Conservation (phyloP, 768 basidiomycete species). For the Holtermannia corniformis region DNA sequence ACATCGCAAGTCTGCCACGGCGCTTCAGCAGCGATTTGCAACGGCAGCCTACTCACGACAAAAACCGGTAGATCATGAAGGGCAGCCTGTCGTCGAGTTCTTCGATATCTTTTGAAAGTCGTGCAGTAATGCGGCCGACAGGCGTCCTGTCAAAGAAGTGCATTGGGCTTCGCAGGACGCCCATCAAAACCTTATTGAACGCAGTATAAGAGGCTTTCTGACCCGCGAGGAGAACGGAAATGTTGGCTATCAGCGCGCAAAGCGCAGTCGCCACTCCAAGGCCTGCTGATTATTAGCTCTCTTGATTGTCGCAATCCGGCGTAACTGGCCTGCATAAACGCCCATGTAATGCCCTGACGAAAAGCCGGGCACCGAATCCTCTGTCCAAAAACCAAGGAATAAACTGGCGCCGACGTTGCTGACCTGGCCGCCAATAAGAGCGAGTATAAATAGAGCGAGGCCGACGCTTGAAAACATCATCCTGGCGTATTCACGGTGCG, state of each 20-base stretch:
- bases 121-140: slow-evolving; percentile 34
- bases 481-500: slow-evolving; percentile 48
- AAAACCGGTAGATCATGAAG: slow-evolving; percentile 14
- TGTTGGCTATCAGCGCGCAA: slow-evolving; percentile 9
- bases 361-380: slow-evolving; percentile 50
- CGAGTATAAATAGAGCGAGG: slow-evolving; percentile 45
- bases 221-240: slow-evolving; percentile 28
- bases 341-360: slow-evolving; percentile 60
- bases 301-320: neutral
- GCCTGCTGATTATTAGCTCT: slow-evolving; percentile 5
- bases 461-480: slow-evolving; percentile 48
- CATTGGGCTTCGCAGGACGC: slow-evolving; percentile 27
- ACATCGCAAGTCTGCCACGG: slow-evolving; percentile 15
- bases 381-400: slow-evolving; percentile 67
- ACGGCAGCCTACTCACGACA: slow-evolving; percentile 12
- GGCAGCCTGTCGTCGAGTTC: slow-evolving; percentile 37
- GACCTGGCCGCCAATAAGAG: slow-evolving; percentile 49
- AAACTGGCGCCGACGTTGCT: slow-evolving; percentile 56
- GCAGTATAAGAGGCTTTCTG: slow-evolving; percentile 45
- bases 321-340: slow-evolving; percentile 42
- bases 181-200: slow-evolving; percentile 50
- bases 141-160: slow-evolving; percentile 61
- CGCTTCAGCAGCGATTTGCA: slow-evolving; percentile 12
- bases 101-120: slow-evolving; percentile 40
- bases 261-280: slow-evolving; percentile 18